Conservation (phyloP, 179 eudicot genomes). For the Amaranthus tricolor region DNA sequence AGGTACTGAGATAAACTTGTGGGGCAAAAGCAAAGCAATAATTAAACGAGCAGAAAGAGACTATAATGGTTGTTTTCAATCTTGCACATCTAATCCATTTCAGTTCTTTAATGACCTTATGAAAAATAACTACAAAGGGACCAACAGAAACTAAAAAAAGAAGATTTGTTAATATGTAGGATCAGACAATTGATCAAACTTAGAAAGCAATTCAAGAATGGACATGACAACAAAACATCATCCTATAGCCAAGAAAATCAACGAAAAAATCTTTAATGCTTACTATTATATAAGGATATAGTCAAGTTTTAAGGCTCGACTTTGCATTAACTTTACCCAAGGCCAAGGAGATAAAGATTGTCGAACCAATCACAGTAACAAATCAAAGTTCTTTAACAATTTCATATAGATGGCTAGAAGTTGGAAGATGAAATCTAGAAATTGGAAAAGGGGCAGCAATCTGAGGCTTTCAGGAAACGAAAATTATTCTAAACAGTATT, state of each 20-base stretch:
- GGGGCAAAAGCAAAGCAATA: constrained; percentile 13
- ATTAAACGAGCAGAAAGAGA: constrained; percentile 5
- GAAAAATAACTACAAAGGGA: constrained; percentile 4
- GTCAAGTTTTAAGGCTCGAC: background rate
- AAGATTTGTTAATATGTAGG: constrained; percentile 11
- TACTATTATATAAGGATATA: background rate
- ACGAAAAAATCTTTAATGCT: background rate
- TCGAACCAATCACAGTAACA: background rate
- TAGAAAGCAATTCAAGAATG: constrained; percentile 2
- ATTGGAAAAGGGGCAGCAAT: too few relatives aligned
- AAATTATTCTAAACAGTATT: too few relatives aligned
- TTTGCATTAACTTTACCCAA: background rate
- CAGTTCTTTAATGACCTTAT: constrained; percentile 19
- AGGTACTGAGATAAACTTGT: constrained; percentile 7
- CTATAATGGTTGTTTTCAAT: constrained; percentile 23
- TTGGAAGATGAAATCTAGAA: background rate
- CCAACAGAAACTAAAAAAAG: constrained; percentile 16
- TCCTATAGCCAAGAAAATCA: background rate
- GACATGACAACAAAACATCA: constrained; percentile 8
- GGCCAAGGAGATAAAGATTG: background rate
- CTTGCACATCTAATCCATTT: constrained; percentile 23
- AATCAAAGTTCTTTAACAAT: background rate
- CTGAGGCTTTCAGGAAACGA: too few relatives aligned
- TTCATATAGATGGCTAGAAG: background rate
- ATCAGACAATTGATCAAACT: constrained; percentile 4